Base-by-base conservation (phyloP, 495 filamentous ascomycete species). In the Penicillium silybi region DNA sequence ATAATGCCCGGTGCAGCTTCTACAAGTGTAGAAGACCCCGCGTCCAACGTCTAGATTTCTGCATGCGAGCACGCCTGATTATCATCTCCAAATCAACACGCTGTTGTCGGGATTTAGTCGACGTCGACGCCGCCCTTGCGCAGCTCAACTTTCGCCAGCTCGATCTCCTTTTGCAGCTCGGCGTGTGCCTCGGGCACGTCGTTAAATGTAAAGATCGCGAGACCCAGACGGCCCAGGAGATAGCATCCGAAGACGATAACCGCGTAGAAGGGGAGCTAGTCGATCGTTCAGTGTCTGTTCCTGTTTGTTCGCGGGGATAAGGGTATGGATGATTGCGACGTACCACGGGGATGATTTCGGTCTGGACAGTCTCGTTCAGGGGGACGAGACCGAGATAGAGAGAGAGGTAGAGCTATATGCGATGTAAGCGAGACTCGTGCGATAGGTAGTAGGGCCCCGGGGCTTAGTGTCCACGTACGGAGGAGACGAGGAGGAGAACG, bases 141-240 rank as follows among this genome's bases (percentile, higher is more conserved):
- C 63, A 81, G 55, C 44, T 80, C 78, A 13, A 69, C 59, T 65
- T 72, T 77, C 51, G 77, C 77, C 54, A 69, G 71, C 45, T 74
- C 72, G 41, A 81, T 79, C 59, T 81, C 73, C 66, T 77, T 83
- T 77, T 96, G 88, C 56, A 98, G 73, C 72, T 96, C 92, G 58
- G 84, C 79, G 69, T 97, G 87, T 50, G 93, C 93, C 55, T 88
- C 83, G 45, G 95, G 92, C 11, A 93, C 90, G 73, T 97, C 90
- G 73, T 95, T 90, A 80, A 98, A 98, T 34, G 91, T 96, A 59
- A 95, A 77, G 57, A 98, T 88, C 35, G 92, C 92, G 76, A 84
- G 83, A 45, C 93, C 93, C 23, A 98, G 82, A 55, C 89, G 90
- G 76, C 87, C 89, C 46, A 97, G 85, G 6, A 98, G 84, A 74